A percentile compares a stretch with the other conserved stretches of the same genome.
phyloP scores from a whole-genome alignment of 2,329 filamentous ascomycete genomes.

The Alternaria consortialis region DNA sequence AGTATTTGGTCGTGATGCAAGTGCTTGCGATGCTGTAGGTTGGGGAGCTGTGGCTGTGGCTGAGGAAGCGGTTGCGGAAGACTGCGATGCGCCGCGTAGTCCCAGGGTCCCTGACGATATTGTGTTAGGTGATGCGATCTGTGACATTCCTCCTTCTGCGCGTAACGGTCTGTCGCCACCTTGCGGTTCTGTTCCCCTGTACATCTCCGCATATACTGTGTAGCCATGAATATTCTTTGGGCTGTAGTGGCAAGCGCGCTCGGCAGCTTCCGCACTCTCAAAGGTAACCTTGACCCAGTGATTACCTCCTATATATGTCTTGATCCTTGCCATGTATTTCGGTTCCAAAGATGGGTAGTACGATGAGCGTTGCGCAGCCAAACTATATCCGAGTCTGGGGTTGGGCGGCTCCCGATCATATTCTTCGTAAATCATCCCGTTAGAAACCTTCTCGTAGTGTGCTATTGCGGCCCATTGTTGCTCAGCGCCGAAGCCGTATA shows the following conservation, averaged over 20 bases:
- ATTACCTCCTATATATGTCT: constrained; percentile 80
- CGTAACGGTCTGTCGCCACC: constrained; percentile 55
- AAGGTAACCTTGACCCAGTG: constrained; percentile 81
- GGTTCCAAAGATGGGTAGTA: constrained; percentile 72
- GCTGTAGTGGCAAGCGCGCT: constrained; percentile 57
- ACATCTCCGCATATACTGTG: constrained; percentile 59
- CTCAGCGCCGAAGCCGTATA: constrained; percentile 80
- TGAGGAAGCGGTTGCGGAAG: constrained; percentile 53
- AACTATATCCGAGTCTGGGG: constrained; percentile 74
- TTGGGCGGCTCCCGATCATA: constrained; percentile 86
- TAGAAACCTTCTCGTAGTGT: constrained; percentile 84
- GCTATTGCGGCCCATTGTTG: constrained; percentile 83
- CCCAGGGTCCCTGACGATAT: constrained; percentile 46
- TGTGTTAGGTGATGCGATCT: constrained; percentile 47
- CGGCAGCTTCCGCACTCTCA: constrained; percentile 59
- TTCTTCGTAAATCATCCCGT: constrained; percentile 86
- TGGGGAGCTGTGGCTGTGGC: constrained; percentile 50
- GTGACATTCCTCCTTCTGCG: constrained; percentile 43
- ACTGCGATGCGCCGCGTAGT: constrained; percentile 33
- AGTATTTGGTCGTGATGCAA: constrained; percentile 32
- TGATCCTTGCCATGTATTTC: constrained; percentile 80
- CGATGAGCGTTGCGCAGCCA: constrained; percentile 73
- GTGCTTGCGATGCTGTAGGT: constrained; percentile 21
- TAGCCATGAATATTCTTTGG: constrained; percentile 59
- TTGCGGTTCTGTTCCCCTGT: constrained; percentile 55